Percentiles rank a stretch among this genome's conserved stretches.
Conservation (phyloP, 768 basidiomycete genomes). For the Candolleomyces efflorescens region DNA sequence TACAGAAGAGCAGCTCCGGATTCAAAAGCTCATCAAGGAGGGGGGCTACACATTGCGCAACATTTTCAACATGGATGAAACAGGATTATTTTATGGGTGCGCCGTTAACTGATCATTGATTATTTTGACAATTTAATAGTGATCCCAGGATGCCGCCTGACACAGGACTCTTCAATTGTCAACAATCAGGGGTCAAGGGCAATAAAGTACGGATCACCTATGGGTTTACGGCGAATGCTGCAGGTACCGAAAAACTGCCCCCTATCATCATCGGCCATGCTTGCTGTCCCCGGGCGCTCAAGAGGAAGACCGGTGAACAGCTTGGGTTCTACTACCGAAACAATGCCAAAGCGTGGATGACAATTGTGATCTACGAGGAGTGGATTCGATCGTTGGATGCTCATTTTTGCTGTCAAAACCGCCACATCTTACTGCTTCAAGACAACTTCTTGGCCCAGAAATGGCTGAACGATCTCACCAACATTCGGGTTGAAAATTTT, state of each 20-base stretch:
- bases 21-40: constrained; percentile 20
- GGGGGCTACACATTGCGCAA: constrained; percentile 17
- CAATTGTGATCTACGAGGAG: constrained; percentile 21
- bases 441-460: constrained; percentile 23
- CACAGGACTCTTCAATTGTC: constrained; percentile 16
- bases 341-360: constrained; percentile 34
- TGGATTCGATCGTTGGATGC: constrained; percentile 25
- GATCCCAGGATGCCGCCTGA: constrained; percentile 21
- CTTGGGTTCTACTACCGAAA: constrained; percentile 26
- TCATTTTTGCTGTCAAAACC: constrained; percentile 13
- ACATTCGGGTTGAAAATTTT: constrained; percentile 18
- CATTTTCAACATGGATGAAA: constrained; percentile 32
- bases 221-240: constrained; percentile 25
- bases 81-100: constrained; percentile 23
- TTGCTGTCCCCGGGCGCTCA: constrained; percentile 19
- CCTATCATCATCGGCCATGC: constrained; percentile 25
- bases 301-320: constrained; percentile 18
- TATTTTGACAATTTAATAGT: constrained; percentile 6
- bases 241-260: constrained; percentile 22
- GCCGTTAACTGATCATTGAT: constrained; percentile 6
- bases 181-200: constrained; percentile 21
- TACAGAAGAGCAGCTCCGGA: constrained; percentile 13
- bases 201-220: constrained; percentile 25
- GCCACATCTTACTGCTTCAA: constrained; percentile 22
- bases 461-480: constrained; percentile 11